A percentile compares a stretch with the other conserved stretches of the same genome.
Conservation (phyloP, 371 early-diverging fungal genomes). For the Paraphysoderma sedebokerense region DNA sequence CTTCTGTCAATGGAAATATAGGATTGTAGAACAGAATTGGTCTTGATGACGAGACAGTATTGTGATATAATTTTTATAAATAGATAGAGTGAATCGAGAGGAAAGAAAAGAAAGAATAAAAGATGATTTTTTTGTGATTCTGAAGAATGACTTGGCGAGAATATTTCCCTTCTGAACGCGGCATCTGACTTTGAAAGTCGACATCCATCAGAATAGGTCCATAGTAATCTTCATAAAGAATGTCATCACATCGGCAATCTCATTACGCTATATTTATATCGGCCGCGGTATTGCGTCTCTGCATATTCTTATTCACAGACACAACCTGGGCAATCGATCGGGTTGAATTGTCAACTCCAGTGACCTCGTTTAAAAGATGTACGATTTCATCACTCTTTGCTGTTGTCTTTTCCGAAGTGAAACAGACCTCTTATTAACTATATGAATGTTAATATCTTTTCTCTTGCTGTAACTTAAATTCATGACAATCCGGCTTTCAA, state of each 20-base stretch:
- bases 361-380: slow-evolving; percentile 59
- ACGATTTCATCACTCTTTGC: neutral
- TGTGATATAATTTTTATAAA: slow-evolving; percentile 5
- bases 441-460: neutral
- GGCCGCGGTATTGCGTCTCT: slow-evolving; percentile 5
- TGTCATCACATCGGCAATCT: slow-evolving; percentile 3
- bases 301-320: slow-evolving; percentile 7
- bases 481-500: neutral
- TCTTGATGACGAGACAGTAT: neutral
- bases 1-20: slow-evolving; percentile 5
- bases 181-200: too few species aligned
- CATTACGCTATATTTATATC: slow-evolving; percentile 1
- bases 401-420: neutral
- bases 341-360: slow-evolving; percentile 66
- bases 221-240: too few species aligned
- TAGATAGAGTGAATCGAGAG: too few species aligned
- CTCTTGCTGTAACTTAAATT: slow-evolving; percentile 8
- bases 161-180: too few species aligned
- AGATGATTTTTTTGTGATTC: too few species aligned
- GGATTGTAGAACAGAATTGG: slow-evolving; percentile 1
- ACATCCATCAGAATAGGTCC: too few species aligned
- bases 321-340: slow-evolving; percentile 2
- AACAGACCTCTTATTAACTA: neutral
- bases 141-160: too few species aligned
- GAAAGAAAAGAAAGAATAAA: too few species aligned